phyloP scores from a whole-genome alignment of 2,329 filamentous ascomycete species.

The Xylariales sp. region DNA sequence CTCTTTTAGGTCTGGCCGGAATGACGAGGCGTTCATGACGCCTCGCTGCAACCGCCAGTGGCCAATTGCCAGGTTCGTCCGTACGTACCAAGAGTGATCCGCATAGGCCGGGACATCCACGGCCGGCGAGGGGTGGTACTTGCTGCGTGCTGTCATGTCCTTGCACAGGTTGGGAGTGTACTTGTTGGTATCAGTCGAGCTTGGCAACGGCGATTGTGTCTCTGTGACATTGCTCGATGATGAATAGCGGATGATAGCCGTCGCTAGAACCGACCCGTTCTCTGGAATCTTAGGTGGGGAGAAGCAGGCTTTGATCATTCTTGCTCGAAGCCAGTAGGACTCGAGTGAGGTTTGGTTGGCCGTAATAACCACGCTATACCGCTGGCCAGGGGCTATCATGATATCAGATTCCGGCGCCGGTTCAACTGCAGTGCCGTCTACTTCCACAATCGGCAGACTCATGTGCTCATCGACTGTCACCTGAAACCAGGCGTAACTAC shows the following conservation, averaged over 20 bases:
- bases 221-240: constrained; percentile 24
- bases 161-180: constrained; percentile 37
- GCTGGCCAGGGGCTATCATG: constrained; percentile 65
- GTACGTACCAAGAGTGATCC: constrained; percentile 48
- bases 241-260: constrained; percentile 44
- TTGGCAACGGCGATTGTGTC: constrained; percentile 26
- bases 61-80: constrained; percentile 56
- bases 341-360: constrained; percentile 49
- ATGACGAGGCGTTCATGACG: constrained; percentile 53
- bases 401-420: constrained; percentile 55
- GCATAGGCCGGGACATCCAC: constrained; percentile 39
- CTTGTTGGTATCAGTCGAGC: constrained; percentile 28
- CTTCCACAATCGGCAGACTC: constrained; percentile 53
- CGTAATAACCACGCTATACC: constrained; percentile 63
- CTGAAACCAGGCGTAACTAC: constrained; percentile 68
- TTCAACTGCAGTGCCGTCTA: constrained; percentile 64
- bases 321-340: constrained; percentile 61
- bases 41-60: constrained; percentile 54
- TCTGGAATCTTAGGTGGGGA: constrained; percentile 42
- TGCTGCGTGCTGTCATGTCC: constrained; percentile 41
- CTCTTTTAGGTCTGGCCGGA: constrained; percentile 39
- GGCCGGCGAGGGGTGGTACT: constrained; percentile 37
- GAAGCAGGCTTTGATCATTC: constrained; percentile 58
- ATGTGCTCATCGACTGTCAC: constrained; percentile 65
- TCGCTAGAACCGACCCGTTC: constrained; percentile 38